Conservation (phyloP, 2,329 filamentous ascomycete species). For the Elsinoe australis region DNA sequence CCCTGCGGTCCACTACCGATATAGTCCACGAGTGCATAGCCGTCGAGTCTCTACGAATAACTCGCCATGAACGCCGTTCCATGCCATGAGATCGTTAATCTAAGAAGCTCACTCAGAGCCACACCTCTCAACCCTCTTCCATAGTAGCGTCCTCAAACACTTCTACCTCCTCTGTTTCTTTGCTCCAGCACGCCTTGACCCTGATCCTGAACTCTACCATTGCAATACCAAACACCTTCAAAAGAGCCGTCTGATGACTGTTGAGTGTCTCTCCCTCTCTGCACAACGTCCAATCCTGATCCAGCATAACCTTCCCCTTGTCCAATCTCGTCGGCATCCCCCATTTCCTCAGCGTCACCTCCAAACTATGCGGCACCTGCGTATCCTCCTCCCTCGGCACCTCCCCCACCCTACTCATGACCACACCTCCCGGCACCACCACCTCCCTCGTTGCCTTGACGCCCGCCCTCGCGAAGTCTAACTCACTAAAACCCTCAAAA, state of each 20-base stretch:
- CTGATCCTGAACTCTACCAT: slow-evolving; percentile 84
- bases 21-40: no score
- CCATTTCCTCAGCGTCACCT: slow-evolving; percentile 82
- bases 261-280: slow-evolving; percentile 77
- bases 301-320: slow-evolving; percentile 78
- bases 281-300: slow-evolving; percentile 68
- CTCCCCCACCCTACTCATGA: slow-evolving; percentile 73
- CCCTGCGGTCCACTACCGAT: background rate
- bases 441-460: slow-evolving; percentile 66
- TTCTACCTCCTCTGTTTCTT: slow-evolving; percentile 29
- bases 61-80: no score
- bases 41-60: no score
- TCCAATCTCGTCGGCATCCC: slow-evolving; percentile 84
- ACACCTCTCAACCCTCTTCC: slow-evolving; percentile 25
- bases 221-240: slow-evolving; percentile 89
- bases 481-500: slow-evolving; percentile 63
- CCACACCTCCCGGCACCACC: slow-evolving; percentile 70
- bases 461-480: slow-evolving; percentile 88
- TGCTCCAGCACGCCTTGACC: slow-evolving; percentile 53
- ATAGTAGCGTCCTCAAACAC: slow-evolving; percentile 27
- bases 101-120: no score
- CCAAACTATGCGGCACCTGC: slow-evolving; percentile 76
- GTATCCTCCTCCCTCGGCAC: slow-evolving; percentile 74
- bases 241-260: slow-evolving; percentile 80
- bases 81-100: no score